These are phyloP conservation scores for Liriodendron chinense DNA, from an alignment of 164 flowering plant genomes.

Conservation along the genomic window DNA sequence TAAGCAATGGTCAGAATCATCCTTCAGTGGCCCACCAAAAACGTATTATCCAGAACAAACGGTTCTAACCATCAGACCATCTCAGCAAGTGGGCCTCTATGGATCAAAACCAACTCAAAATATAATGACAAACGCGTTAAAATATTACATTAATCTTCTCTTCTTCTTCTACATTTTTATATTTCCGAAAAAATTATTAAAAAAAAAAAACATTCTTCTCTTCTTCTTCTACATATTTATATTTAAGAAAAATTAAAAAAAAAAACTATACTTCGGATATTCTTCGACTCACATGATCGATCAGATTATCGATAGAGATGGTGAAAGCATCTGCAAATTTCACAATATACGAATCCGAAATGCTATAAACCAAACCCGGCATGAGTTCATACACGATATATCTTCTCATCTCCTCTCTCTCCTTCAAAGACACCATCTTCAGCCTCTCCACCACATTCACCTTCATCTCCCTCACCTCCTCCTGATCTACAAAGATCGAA, in stretches of 20 bases:
- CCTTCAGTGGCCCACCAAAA: too few species aligned
- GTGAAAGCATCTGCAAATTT: slow-evolving; percentile 71
- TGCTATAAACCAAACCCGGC: slow-evolving; percentile 74
- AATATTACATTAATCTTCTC: too few species aligned
- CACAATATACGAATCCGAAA: slow-evolving; percentile 35
- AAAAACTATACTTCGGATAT: slow-evolving; percentile 10
- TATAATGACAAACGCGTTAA: too few species aligned
- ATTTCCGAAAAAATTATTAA: not conserved
- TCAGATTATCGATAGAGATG: slow-evolving; percentile 48
- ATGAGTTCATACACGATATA: slow-evolving; percentile 62
- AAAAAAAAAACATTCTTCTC: too few species aligned
- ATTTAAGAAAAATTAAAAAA: not conserved
- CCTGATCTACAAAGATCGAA: slow-evolving; percentile 62
- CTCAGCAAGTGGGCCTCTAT: too few species aligned
- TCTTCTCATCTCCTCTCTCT: slow-evolving; percentile 71
- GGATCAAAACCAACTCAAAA: too few species aligned
- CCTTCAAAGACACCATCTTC: slow-evolving; percentile 32
- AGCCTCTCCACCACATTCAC: slow-evolving; percentile 60
- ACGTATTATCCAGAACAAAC: too few species aligned
- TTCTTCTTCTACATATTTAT: not conserved
- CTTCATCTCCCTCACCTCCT: slow-evolving; percentile 49
- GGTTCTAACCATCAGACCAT: too few species aligned
- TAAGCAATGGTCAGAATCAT: too few species aligned
- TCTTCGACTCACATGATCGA: slow-evolving; percentile 34
- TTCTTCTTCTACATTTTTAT: too few species aligned